These are phyloP conservation scores for Cyphellophora europaea DNA, from an alignment of 2,329 filamentous ascomycete species.

Conservation along the genomic window DNA sequence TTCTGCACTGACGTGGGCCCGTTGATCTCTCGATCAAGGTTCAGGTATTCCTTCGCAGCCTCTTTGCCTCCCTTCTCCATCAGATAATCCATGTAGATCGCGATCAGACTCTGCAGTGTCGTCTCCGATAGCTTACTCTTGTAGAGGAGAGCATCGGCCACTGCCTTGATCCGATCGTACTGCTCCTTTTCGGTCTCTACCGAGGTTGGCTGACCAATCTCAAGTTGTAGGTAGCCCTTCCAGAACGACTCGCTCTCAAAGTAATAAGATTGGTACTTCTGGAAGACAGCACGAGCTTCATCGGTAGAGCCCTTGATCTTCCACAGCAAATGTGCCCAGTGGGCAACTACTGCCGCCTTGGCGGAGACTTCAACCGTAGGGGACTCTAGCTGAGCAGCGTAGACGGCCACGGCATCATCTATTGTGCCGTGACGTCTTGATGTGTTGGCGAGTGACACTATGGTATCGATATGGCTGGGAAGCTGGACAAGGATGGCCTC, in stretches of 20 bases:
- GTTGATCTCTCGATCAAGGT: constrained; percentile 76
- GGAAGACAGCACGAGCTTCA: constrained; percentile 75
- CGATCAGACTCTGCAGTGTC: constrained; percentile 64
- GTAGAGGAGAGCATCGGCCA: constrained; percentile 61
- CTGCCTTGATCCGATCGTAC: constrained; percentile 66
- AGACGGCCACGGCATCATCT: constrained; percentile 74
- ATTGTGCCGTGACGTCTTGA: constrained; percentile 74
- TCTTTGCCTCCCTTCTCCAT: constrained; percentile 74
- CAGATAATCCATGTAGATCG: constrained; percentile 73
- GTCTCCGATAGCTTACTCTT: constrained; percentile 61
- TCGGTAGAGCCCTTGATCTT: constrained; percentile 72
- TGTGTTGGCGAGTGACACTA: constrained; percentile 79
- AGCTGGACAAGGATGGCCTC: constrained; percentile 65
- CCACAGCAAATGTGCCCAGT: constrained; percentile 82
- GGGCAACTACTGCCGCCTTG: constrained; percentile 77
- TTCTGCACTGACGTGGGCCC: constrained; percentile 43
- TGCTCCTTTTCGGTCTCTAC: constrained; percentile 55
- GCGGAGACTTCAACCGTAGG: constrained; percentile 63
- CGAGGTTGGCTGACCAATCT: constrained; percentile 70
- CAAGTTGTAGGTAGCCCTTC: constrained; percentile 80
- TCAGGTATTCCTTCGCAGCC: constrained; percentile 76
- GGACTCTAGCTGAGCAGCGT: constrained; percentile 71
- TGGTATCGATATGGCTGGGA: constrained; percentile 77
- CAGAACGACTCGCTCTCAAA: constrained; percentile 81
- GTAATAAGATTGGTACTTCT: constrained; percentile 74